Evolutionary conservation across 129 eudicot genomes (phyloP), one percentile per base, ranked within the genome.

Genomic region (Pseudognaphalium luteoalbum): DNA sequence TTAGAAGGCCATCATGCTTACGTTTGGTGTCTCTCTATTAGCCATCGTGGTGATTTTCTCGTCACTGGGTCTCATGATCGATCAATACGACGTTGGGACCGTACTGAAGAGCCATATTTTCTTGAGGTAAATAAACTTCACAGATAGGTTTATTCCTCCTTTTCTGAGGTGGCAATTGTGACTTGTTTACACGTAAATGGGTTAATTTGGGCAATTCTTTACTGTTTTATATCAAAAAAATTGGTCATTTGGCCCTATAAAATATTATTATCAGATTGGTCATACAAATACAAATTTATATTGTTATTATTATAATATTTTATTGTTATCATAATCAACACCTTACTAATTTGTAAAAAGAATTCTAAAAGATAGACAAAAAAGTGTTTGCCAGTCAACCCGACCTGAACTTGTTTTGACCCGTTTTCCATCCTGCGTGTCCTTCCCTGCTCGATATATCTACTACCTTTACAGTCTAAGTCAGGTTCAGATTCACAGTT

Each of bases 1-100:
- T 87, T 95, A 57, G 97, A 95, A 70, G 99, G 99, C 71, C 99
- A 95, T 74, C 97, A 95, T 80, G 92, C 97, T 7, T 94, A 91
- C 78, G 76, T 95, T 71, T 91, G 97, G 96, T 95, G 97, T 58
- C 82, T 89, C 71, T 80, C 97, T 56, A 75, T 91, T 72, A 95
- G 97, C 86, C 83, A 86, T 37, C 99, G 94, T 77, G 97, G 97
- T 65, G 99, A 95, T 87, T 95, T 89, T 85, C 75, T 95, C 30
- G 89, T 91, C 63, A 91, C 99, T 3, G 97, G 99, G 73, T 91
- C 99, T 78, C 93, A 86, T 87, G 99, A 95, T 75, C 76, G 96
- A 68, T 95, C 97, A 33, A 85, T 95, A 56, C 86, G 97, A 29
- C 92, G 97, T 21, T 95, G 99, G 99, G 97, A 95, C 73, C 97